A percentile compares a stretch with the other conserved stretches of the same genome.
Evolutionary conservation across 2,329 filamentous ascomycete genomes (phyloP).

Genomic region (Botrytis fragariae): DNA sequence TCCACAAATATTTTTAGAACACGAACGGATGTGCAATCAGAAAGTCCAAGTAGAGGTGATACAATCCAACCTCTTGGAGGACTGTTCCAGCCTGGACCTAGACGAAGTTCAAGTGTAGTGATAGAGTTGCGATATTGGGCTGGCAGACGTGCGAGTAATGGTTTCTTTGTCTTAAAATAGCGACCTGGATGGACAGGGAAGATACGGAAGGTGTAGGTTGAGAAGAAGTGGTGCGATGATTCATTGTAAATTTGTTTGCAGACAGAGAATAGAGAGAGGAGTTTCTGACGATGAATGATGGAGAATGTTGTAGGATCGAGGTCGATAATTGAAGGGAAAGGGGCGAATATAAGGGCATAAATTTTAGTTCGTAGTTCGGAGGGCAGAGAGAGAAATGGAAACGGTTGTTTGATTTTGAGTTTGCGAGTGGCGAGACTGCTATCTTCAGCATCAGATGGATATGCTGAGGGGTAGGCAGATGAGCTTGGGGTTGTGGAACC

Average conservation of each 20-base stretch:
- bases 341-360: constrained; percentile 61
- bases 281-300: constrained; percentile 52
- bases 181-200: constrained; percentile 64
- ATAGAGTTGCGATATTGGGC: constrained; percentile 58
- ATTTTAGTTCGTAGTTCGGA: constrained; percentile 68
- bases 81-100: constrained; percentile 70
- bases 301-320: constrained; percentile 65
- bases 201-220: constrained; percentile 59
- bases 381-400: constrained; percentile 66
- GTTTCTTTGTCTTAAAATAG: constrained; percentile 71
- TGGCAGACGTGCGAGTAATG: constrained; percentile 65
- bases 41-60: constrained; percentile 60
- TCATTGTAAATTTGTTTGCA: constrained; percentile 61
- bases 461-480: constrained; percentile 30
- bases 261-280: constrained; percentile 58
- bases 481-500: constrained; percentile 25
- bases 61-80: constrained; percentile 71
- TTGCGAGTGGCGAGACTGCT: constrained; percentile 17
- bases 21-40: constrained; percentile 58
- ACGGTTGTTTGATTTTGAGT: constrained; percentile 40
- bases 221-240: constrained; percentile 65
- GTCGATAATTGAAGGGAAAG: constrained; percentile 56
- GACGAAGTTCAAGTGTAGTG: constrained; percentile 63
- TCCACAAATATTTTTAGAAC: constrained; percentile 67
- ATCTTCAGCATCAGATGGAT: constrained; percentile 35